Evolutionary conservation across 1,284 basidiomycete species (phyloP).

Genomic region (Vanrija pseudolonga): DNA sequence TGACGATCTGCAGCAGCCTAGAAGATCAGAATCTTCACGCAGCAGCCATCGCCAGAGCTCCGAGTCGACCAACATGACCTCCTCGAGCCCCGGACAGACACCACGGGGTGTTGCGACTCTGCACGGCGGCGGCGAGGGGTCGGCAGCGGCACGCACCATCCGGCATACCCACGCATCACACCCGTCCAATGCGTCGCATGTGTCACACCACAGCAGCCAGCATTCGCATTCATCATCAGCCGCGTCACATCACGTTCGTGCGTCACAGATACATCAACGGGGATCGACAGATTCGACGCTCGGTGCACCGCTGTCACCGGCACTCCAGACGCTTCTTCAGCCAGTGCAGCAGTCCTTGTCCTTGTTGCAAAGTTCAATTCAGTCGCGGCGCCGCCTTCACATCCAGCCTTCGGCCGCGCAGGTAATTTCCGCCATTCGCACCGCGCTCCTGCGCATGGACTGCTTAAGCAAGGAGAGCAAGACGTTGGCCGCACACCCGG

Average conservation of each 20-base stretch:
- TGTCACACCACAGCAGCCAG: too few relatives aligned
- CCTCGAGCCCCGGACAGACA: too few relatives aligned
- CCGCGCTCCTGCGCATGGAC: slow-evolving; percentile 76
- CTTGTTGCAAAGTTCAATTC: slow-evolving; percentile 78
- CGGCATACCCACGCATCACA: slow-evolving; percentile 5
- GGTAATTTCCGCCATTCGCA: slow-evolving; percentile 92
- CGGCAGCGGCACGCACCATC: neutral
- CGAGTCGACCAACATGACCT: too few relatives aligned
- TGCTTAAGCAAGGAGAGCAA: slow-evolving; percentile 80
- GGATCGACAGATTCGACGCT: slow-evolving; percentile 1
- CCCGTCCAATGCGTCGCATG: too few relatives aligned
- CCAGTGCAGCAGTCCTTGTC: slow-evolving; percentile 74
- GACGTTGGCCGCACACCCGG: slow-evolving; percentile 63
- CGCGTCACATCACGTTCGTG: slow-evolving; percentile 3
- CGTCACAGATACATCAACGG: neutral
- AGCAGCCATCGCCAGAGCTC: too few relatives aligned
- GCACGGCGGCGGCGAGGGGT: too few relatives aligned
- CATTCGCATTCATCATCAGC: slow-evolving; percentile 13
- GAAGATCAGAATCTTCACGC: too few relatives aligned
- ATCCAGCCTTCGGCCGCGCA: slow-evolving; percentile 58
- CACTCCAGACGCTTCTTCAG: slow-evolving; percentile 47
- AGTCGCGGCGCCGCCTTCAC: slow-evolving; percentile 58
- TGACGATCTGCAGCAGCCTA: too few relatives aligned
- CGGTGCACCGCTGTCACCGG: slow-evolving; percentile 11
- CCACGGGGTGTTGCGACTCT: too few relatives aligned